A percentile compares a stretch with the other conserved stretches of the same genome.
Evolutionary conservation across 106 monocot species (phyloP).

Genomic region (Dioscorea dumetorum): DNA sequence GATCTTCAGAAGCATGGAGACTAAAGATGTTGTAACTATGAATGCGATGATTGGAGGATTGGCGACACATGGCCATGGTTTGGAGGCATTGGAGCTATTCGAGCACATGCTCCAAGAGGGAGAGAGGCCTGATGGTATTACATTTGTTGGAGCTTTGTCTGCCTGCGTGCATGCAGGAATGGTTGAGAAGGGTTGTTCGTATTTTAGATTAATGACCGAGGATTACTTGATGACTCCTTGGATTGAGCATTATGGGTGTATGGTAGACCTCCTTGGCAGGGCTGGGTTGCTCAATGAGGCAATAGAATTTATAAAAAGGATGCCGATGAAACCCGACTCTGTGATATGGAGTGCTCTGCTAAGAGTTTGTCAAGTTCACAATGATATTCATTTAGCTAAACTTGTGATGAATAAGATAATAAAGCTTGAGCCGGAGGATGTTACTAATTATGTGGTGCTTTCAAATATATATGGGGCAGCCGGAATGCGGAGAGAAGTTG

Average conservation of each 20-base stretch:
- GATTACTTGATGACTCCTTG: slow-evolving; percentile 29
- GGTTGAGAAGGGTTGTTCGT: slow-evolving; percentile 27
- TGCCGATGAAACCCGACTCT: slow-evolving; percentile 27
- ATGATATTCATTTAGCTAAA: slow-evolving; percentile 15
- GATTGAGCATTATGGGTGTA: slow-evolving; percentile 62
- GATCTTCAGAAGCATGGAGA: slow-evolving; percentile 25
- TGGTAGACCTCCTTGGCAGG: slow-evolving; percentile 37
- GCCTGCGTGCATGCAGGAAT: slow-evolving; percentile 55
- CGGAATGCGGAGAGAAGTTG: slow-evolving; percentile 27
- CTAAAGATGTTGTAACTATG: slow-evolving; percentile 51
- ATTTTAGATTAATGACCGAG: slow-evolving; percentile 36
- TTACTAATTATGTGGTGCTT: slow-evolving; percentile 24
- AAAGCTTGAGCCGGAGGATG: slow-evolving; percentile 19
- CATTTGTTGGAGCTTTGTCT: slow-evolving; percentile 41
- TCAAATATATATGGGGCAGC: slow-evolving; percentile 26
- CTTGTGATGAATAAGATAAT: slow-evolving; percentile 5
- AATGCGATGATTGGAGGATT: slow-evolving; percentile 41
- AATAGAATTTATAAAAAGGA: slow-evolving; percentile 4
- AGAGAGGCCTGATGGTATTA: slow-evolving; percentile 46
- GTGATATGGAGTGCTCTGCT: slow-evolving; percentile 40
- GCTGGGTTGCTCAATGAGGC: slow-evolving; percentile 33
- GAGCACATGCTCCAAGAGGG: slow-evolving; percentile 19
- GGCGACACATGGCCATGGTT: slow-evolving; percentile 36
- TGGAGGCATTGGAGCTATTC: slow-evolving; percentile 36
- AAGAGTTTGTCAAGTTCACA: slow-evolving; percentile 14